A percentile compares a stretch with the other conserved stretches of the same genome.
phyloP scores from a whole-genome alignment of 345 rosid genomes.

The Pseudoturritis turrita region DNA sequence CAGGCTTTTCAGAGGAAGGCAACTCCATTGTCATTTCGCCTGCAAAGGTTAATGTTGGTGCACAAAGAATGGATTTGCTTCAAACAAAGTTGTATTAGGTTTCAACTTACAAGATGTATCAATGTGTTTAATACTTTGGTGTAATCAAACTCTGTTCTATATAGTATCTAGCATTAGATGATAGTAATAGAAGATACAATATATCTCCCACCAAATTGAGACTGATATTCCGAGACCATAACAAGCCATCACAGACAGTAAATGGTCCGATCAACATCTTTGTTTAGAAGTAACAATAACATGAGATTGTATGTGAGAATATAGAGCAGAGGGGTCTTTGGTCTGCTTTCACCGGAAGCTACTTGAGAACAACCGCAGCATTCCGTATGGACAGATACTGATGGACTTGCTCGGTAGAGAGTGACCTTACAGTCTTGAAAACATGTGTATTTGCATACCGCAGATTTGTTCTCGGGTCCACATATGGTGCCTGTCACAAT shows the following conservation, averaged over 20 bases:
- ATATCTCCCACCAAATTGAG: too few relatives aligned
- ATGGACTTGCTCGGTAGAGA: slow-evolving; percentile 78
- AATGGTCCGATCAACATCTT: background rate
- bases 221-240: background rate
- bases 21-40: background rate
- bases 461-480: slow-evolving; percentile 77
- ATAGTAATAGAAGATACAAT: background rate
- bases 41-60: background rate
- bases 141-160: background rate
- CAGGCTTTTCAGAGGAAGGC: slow-evolving; percentile 11
- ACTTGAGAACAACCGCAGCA: slow-evolving; percentile 81
- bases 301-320: background rate
- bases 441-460: slow-evolving; percentile 77
- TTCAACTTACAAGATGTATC: background rate
- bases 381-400: slow-evolving; percentile 79
- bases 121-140: background rate
- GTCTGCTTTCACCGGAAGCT: background rate
- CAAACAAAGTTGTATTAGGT: background rate
- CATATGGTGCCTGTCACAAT: slow-evolving; percentile 69
- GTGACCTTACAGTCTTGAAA: slow-evolving; percentile 76
- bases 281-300: background rate
- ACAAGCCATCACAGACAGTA: background rate
- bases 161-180: background rate
- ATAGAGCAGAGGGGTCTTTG: too few relatives aligned
- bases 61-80: background rate